phyloP scores from a whole-genome alignment of 306 rosid species.

The Lathyrus tuberosus region DNA sequence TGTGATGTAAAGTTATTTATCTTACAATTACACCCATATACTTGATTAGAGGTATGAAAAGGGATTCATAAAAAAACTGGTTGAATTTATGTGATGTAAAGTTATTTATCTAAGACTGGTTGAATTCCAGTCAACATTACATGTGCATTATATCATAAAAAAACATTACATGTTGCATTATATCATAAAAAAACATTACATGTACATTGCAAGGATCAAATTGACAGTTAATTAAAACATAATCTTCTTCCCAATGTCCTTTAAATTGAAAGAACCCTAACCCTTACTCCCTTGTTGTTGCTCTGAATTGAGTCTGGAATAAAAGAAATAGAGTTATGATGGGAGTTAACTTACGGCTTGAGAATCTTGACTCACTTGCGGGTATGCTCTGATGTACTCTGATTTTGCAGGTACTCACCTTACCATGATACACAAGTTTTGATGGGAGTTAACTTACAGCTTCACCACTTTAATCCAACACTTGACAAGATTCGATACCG shows the following conservation, averaged over 20 bases:
- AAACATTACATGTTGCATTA: slow-evolving; percentile 6
- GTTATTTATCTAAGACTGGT: slow-evolving; percentile 6
- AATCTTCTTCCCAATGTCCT: not conserved
- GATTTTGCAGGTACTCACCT: too few species aligned
- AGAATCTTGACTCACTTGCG: too few species aligned
- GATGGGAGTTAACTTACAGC: too few species aligned
- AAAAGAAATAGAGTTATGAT: not conserved
- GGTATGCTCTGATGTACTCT: too few species aligned
- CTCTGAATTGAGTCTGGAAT: not conserved
- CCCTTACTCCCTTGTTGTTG: not conserved
- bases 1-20: slow-evolving; percentile 37
- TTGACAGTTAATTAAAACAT: not conserved
- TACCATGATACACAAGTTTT: too few species aligned
- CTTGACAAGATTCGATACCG: too few species aligned
- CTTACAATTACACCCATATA: not conserved
- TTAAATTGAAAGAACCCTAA: not conserved
- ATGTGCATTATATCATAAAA: not conserved
- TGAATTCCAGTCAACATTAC: slow-evolving; percentile 13
- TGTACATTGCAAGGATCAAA: not conserved
- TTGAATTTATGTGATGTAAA: too few species aligned
- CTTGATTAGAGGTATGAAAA: slow-evolving; percentile 15
- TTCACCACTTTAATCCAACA: too few species aligned
- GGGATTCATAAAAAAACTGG: too few species aligned
- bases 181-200: not conserved
- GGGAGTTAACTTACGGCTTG: not conserved